Evolutionary conservation across 75 land plant species (phyloP).

Genomic region (Larix kaempferi): DNA sequence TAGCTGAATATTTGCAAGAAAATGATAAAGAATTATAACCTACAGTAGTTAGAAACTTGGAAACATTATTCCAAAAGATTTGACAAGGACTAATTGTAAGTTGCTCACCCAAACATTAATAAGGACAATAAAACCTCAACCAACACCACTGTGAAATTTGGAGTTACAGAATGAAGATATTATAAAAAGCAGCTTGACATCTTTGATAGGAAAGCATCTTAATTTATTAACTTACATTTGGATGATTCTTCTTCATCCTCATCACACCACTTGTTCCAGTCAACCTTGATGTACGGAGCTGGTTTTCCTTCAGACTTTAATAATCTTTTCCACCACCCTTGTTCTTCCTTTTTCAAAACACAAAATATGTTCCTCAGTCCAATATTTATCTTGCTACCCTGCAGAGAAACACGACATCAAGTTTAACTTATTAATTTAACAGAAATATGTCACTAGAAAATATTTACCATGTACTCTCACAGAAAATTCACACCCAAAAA

Average conservation of each 20-base stretch:
- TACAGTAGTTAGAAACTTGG: no score
- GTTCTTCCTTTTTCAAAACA: slow-evolving; percentile 48
- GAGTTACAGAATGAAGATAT: no score
- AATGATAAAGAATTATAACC: no score
- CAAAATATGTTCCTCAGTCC: slow-evolving; percentile 70
- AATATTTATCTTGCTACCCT: slow-evolving; percentile 61
- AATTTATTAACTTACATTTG: slow-evolving; percentile 27
- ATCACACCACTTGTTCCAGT: slow-evolving; percentile 88
- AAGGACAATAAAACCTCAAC: no score
- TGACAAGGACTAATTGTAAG: no score
- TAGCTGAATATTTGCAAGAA: no score
- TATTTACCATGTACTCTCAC: neutral
- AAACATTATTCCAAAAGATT: no score
- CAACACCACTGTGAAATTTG: no score
- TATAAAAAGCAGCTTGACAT: no score
- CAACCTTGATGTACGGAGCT: slow-evolving; percentile 79
- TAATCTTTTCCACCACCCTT: slow-evolving; percentile 75
- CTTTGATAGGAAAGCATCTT: no score
- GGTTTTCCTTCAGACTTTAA: slow-evolving; percentile 72
- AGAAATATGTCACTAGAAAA: slow-evolving; percentile 4
- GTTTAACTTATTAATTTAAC: neutral
- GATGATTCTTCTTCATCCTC: slow-evolving; percentile 68
- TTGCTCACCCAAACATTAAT: no score
- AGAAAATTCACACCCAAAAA: neutral
- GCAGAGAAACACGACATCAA: slow-evolving; percentile 9